Evolutionary conservation across 2,329 filamentous ascomycete genomes (phyloP), one percentile per base, ranked within the genome.

Genomic region (Cladosporium sp.): DNA sequence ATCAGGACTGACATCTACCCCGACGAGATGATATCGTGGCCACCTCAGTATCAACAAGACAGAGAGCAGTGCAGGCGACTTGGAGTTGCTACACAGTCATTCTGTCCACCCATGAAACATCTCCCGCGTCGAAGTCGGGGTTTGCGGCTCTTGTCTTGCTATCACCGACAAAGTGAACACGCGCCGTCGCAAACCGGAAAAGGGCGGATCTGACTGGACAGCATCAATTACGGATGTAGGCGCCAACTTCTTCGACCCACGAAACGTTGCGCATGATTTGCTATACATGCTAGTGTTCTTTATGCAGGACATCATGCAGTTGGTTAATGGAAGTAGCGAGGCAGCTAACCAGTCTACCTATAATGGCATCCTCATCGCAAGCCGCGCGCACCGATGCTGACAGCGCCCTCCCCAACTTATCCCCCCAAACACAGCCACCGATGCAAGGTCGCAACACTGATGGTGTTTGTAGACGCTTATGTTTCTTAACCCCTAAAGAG

Each of bases 401-500:
- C n/a, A 46, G 7, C 39, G 10, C 10, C 18, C 18, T 43, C 18
- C 18, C n/a, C 28, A 7, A 28, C 28, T 28, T 21, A 8, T 11
- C 21, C n/a, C 16, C 30, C 18, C 5, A 26, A 6, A 26, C 25
- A 54, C 26, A 54, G 16, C 26, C 18, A 18, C 16, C 18, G 25
- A 54, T 54, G 51, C 51, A 18, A 21, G 51, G 16, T 30, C 26
- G 51, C 51, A 21, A n/a, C n/a, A 54, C 32, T 23, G 16, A 54
- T 54, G 51, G 28, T 54, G 51, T 54, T 54, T 54, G n/a, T 21
- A 32, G 51, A 54, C 14, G 25, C 25, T 32, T 54, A n/a, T 49
- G 30, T 34, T 10, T 34, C 59, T 36, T 63, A 63, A 23, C 49
- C 46, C 60, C 60, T 54, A 63, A 46, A 6, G 14, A 56, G 60